Evolutionary conservation across 306 rosid species (phyloP).

Genomic region (Ormosia emarginata): DNA sequence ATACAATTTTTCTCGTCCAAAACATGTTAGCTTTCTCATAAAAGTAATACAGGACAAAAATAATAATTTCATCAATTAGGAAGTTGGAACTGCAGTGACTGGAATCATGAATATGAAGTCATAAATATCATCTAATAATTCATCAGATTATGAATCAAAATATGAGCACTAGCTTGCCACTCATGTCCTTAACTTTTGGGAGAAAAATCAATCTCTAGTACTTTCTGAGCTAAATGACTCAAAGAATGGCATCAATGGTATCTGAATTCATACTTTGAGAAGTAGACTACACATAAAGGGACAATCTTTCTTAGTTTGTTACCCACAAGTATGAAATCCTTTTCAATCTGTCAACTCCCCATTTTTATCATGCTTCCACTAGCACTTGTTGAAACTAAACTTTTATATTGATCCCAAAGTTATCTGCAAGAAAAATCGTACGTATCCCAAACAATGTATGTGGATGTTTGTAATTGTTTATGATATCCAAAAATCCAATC

Average conservation of each 20-base stretch:
- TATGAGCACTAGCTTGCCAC: neutral
- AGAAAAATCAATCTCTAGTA: neutral
- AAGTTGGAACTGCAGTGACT: neutral
- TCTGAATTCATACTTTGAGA: neutral
- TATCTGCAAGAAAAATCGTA: constrained; percentile 1
- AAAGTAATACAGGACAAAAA: neutral
- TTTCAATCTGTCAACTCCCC: constrained; percentile 8
- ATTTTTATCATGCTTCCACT: constrained; percentile 29
- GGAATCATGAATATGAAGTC: neutral
- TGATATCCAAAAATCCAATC: neutral
- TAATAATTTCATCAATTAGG: neutral
- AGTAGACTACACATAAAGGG: neutral
- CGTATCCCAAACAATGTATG: constrained; percentile 18
- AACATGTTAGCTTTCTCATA: neutral
- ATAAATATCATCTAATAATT: constrained; percentile 2
- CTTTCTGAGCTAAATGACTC: neutral
- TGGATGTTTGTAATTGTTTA: constrained; percentile 1
- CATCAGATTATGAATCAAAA: neutral
- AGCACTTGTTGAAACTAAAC: constrained; percentile 8
- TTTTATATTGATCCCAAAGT: neutral
- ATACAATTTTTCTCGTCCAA: neutral
- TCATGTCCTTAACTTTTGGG: constrained; percentile 4
- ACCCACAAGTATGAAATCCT: constrained; percentile 1
- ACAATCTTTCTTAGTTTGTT: neutral
- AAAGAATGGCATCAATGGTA: neutral